Evolutionary conservation across 1,284 basidiomycete species (phyloP).

Genomic region (Mixia osmundae): DNA sequence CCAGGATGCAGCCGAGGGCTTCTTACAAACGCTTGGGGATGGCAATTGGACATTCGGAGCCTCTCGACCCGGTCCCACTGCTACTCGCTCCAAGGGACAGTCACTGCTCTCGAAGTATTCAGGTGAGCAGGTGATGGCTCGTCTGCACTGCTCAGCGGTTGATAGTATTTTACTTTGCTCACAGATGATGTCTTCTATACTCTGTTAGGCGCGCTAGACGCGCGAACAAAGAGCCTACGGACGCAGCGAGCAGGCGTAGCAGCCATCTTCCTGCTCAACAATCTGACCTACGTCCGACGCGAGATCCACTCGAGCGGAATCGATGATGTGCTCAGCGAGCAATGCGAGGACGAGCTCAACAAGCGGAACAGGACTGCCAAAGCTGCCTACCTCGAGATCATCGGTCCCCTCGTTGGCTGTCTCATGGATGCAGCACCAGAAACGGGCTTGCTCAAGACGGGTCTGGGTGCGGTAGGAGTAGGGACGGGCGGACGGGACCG

Average conservation of each 20-base stretch:
- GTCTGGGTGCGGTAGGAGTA: conserved; percentile 12
- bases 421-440: conserved; percentile 17
- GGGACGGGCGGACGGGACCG: too few species aligned
- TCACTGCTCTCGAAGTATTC: conserved; percentile 11
- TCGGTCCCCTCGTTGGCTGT: conserved; percentile 18
- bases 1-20: conserved; percentile 15
- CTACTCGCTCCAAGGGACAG: background rate
- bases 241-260: conserved; percentile 8
- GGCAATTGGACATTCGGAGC: conserved; percentile 17
- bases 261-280: conserved; percentile 19
- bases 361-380: conserved; percentile 17
- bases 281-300: conserved; percentile 18
- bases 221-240: conserved; percentile 10
- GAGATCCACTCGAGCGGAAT: conserved; percentile 15
- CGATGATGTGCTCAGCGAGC: conserved; percentile 14
- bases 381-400: conserved; percentile 18
- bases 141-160: background rate
- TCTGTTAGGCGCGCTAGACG: conserved; percentile 13
- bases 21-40: conserved; percentile 17
- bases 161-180: background rate
- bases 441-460: conserved; percentile 14
- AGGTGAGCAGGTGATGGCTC: too few species aligned
- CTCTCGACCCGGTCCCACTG: background rate
- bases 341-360: conserved; percentile 18
- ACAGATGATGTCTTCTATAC: conserved; percentile 15